Base-by-base conservation (phyloP, 1,139 yeast species). In the Debaryomyces coudertii region DNA sequence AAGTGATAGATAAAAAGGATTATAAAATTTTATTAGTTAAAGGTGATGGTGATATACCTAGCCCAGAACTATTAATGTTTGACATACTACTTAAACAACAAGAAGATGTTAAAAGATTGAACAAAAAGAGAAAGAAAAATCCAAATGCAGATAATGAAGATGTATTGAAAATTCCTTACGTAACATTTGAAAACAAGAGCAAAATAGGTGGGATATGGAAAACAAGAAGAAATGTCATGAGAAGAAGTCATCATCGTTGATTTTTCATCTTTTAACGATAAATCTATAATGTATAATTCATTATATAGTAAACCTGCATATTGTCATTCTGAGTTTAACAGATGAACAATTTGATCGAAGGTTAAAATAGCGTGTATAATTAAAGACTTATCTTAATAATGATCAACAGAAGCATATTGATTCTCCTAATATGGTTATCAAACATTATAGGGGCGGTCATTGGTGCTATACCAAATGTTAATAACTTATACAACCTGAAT, bases 191-290 rank as follows among this genome's bases (percentile, higher is more conserved):
- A 39, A 69, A 65, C 23, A 69, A 65, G 41, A 76, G 73, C 28
- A 72, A 68, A 45, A 73, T 83, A 7, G 85, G 87, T 27, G 85
- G 83, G 40, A 77, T 78, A 1, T 80, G 87, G 80, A 80, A 79
- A 53, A 76, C 80, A 0, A 66, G 95, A 49, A 68, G 87, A 50
- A 85, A 85, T 54, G 77, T 85, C n/a, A 68, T 71, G 66, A 73
- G 89, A 63, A 66, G 82, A 41, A 53, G 65, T 7, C 70, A 66
- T 22, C 52, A 47, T 33, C 41, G 43, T 11, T 33, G 7, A 33
- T n/a, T 5, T 18, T 11, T 18, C n/a, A 33, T 33, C 23, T 12
- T 16, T 31, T 29, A 39, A 18, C 14, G 27, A 14, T 12, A 30
- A 20, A 12, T 28, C 30, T 29, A 30, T n/a, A 25, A 22, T 15